Base-by-base conservation (phyloP, 257 asterid genomes). In the Leptodermis oblonga region DNA sequence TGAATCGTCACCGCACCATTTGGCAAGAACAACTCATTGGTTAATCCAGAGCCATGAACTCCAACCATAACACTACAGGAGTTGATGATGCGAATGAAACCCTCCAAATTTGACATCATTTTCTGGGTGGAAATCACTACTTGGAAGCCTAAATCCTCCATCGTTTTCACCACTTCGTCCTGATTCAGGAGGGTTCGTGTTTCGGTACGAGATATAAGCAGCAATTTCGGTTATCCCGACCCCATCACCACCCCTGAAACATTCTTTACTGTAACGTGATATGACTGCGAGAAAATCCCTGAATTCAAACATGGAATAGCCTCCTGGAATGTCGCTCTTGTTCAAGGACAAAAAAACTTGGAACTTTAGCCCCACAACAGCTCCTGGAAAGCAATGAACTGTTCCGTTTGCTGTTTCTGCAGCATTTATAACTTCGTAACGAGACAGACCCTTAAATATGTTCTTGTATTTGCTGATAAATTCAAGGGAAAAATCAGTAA, bases 1-100 rank as follows among this genome's bases (percentile, higher is more conserved):
- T 85, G 96, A 30, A 85, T 79, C 70, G 65, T 23, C 11, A 89
- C 88, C 0, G 86, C 88, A 0, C 85, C 86, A 17, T n/a, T 55
- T 3, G 89, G 83, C 75, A 86, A 70, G 85, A 89, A 86, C 59
- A 89, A 10, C 42, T 79, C 86, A 45, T 86, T 80, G 0, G 90
- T 81, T 23, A 87, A 79, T 15, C 88, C 92, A 0, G 90, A 90
- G 2, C 90, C 96, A 39, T 87, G 96, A 43, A 75, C 88, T 13
- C 87, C 94, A 34, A 85, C 88, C 52, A 87, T 70, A 20, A 89
- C 90, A 10, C 79, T 46, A 58, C 90, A 78, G 1, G 85, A 79
- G 80, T 84, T 84, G 8, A 85, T 76, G 25, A 55, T 43, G 22
- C 39, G 61, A 56, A 80, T 75, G 28, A 78, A 76, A 51, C 69